Percentiles rank a stretch among this genome's conserved stretches.
phyloP scores from a whole-genome alignment of 2,329 filamentous ascomycete genomes.

The Ceratocystis huliohia region DNA sequence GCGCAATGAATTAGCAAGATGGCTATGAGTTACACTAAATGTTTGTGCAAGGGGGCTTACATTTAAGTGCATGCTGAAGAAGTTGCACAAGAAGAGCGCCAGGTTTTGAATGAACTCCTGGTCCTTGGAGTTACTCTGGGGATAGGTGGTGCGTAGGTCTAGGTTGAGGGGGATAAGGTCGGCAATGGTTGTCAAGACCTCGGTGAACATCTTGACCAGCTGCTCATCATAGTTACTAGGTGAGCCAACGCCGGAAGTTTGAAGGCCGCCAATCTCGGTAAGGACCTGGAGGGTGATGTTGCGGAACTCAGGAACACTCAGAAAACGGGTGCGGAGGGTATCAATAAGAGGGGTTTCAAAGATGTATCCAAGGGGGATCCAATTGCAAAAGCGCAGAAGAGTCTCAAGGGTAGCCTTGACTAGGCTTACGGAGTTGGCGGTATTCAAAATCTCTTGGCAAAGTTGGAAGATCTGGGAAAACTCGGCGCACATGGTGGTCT shows the following conservation, averaged over 20 bases:
- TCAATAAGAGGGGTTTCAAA: slow-evolving; percentile 97
- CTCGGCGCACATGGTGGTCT: slow-evolving; percentile 97
- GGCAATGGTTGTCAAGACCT: slow-evolving; percentile 82
- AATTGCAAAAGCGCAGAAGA: slow-evolving; percentile 90
- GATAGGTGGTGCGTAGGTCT: slow-evolving; percentile 83
- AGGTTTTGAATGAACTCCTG: slow-evolving; percentile 98
- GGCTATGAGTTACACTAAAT: not conserved
- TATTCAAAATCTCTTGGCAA: slow-evolving; percentile 87
- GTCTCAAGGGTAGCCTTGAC: slow-evolving; percentile 97
- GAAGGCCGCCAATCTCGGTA: slow-evolving; percentile 90
- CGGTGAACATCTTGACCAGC: slow-evolving; percentile 95
- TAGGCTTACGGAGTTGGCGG: slow-evolving; percentile 73
- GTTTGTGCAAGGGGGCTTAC: slow-evolving; percentile 34
- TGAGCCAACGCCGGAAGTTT: slow-evolving; percentile 59
- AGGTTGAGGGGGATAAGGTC: slow-evolving; percentile 84
- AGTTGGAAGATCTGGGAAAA: slow-evolving; percentile 98
- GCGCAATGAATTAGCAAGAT: no score
- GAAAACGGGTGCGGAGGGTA: slow-evolving; percentile 79
- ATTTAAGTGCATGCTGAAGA: slow-evolving; percentile 84
- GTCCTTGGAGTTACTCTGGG: slow-evolving; percentile 78
- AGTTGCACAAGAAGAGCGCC: slow-evolving; percentile 90
- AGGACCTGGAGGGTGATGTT: slow-evolving; percentile 94
- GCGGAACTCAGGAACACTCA: slow-evolving; percentile 87
- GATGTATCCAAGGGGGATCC: slow-evolving; percentile 97
- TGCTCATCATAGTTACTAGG: slow-evolving; percentile 79